These are phyloP conservation scores for Endothia cerciana DNA, from an alignment of 2,329 filamentous ascomycete genomes.

Conservation along the genomic window DNA sequence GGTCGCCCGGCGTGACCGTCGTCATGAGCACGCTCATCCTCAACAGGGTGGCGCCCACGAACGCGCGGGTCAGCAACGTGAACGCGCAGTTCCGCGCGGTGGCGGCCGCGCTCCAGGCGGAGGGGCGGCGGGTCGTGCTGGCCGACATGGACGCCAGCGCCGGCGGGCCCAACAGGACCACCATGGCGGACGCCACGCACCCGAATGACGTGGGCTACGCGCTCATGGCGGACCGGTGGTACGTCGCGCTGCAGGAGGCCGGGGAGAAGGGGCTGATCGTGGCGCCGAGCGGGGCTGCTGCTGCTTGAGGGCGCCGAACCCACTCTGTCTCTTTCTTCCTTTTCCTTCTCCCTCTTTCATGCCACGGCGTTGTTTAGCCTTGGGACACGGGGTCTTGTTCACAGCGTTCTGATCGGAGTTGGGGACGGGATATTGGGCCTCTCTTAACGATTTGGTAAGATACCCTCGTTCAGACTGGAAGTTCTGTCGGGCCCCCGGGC, in stretches of 20 bases:
- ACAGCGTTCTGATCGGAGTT: not conserved
- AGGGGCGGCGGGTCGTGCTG: conserved; percentile 41
- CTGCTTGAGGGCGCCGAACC: not conserved
- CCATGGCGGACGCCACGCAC: conserved; percentile 46
- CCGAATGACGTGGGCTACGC: conserved; percentile 44
- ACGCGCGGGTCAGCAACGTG: conserved; percentile 38
- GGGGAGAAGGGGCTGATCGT: conserved; percentile 33
- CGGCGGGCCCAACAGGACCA: conserved; percentile 36
- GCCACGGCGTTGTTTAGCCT: too few relatives aligned
- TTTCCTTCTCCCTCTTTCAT: not conserved
- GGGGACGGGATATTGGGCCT: not conserved
- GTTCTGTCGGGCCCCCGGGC: too few relatives aligned
- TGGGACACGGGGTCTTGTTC: too few relatives aligned
- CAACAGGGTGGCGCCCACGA: conserved; percentile 27
- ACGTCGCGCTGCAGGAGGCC: conserved; percentile 36
- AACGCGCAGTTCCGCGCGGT: conserved; percentile 41
- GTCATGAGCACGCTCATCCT: conserved; percentile 45
- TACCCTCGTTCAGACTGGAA: not conserved
- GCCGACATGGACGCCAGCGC: conserved; percentile 44
- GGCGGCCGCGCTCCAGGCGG: conserved; percentile 33
- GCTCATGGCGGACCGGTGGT: conserved; percentile 48
- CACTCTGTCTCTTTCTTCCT: not conserved
- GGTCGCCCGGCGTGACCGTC: conserved; percentile 40
- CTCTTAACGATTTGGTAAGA: too few relatives aligned
- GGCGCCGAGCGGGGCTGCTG: conserved; percentile 22